Evolutionary conservation across 1,284 basidiomycete genomes (phyloP), one percentile per base, ranked within the genome.

Genomic region (Taiwanofungus camphoratus): DNA sequence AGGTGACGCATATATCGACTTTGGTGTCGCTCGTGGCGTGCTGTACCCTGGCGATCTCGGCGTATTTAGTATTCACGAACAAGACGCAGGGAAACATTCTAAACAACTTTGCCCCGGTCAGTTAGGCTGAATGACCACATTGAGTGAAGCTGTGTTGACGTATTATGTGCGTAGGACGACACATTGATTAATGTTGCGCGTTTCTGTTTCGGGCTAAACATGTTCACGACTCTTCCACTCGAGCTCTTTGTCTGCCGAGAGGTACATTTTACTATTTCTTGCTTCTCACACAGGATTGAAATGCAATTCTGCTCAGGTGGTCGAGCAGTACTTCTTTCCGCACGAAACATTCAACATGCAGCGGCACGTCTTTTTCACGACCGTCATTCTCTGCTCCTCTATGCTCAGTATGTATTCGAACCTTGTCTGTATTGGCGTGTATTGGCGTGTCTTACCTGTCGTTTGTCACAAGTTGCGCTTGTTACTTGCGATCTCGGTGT

Each of bases 401-500:
- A 90, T 97, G 82, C 56, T 85, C 51, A 76, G 92, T 93, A 61
- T 55, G 81, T 67, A 48, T 29, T 21, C 16, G 22, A 24, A 15
- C 42, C 26, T 41, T 19, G 22, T 36, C 8, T 49, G 23, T 31
- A 23, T 33, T 27, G 29, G 47, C 19, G 36, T 42, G n/a, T 44
- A 44, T 31, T 26, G 26, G 26, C 26, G 9, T 29, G n/a, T n/a
- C 9, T 20, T 42, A 12, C 19, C 24, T n/a, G 3, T 29, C n/a
- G 21, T 21, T 15, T 31, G n/a, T 29, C 26, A 39, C 33, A 24
- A 92, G 91, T 99, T 43, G 82, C 93, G 7, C 74, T 99, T 38
- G 73, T 92, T 36, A 98, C 95, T 0, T 98, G 94, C 64, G 95
- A 99, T 65, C 76, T 99, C 11, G 96, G 96, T 26, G 87, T 98